phyloP scores from a whole-genome alignment of 148 eudicot genomes.

The Chenopodium album region DNA sequence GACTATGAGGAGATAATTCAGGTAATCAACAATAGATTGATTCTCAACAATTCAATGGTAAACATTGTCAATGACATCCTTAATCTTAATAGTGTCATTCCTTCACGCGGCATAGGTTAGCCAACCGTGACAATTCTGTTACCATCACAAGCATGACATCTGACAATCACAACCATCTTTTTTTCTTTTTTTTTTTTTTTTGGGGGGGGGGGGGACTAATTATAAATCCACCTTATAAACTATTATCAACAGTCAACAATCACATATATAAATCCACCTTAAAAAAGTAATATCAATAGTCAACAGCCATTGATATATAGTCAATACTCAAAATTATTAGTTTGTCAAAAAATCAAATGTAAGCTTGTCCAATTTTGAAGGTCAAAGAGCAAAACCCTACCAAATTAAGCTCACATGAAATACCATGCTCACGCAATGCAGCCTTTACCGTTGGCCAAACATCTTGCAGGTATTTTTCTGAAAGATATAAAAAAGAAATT shows the following conservation, averaged over 20 bases:
- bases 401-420: slow-evolving; percentile 69
- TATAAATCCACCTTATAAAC: background rate
- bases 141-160: background rate
- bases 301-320: background rate
- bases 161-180: background rate
- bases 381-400: slow-evolving; percentile 30
- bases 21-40: background rate
- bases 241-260: background rate
- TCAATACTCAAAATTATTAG: background rate
- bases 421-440: slow-evolving; percentile 63
- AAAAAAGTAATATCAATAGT: background rate
- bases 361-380: background rate
- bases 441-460: slow-evolving; percentile 66
- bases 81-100: background rate
- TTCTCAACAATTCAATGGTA: background rate
- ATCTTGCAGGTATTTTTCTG: slow-evolving; percentile 80
- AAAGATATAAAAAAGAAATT: background rate
- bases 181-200: background rate
- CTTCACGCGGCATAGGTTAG: too few species aligned
- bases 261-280: background rate
- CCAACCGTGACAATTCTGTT: too few species aligned
- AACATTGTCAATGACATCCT: background rate
- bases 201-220: background rate
- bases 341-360: background rate
- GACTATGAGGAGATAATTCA: background rate